Evolutionary conservation across 805 yeast genomes (phyloP), one percentile per base, ranked within the genome.

Genomic region (Lipomyces sp.): DNA sequence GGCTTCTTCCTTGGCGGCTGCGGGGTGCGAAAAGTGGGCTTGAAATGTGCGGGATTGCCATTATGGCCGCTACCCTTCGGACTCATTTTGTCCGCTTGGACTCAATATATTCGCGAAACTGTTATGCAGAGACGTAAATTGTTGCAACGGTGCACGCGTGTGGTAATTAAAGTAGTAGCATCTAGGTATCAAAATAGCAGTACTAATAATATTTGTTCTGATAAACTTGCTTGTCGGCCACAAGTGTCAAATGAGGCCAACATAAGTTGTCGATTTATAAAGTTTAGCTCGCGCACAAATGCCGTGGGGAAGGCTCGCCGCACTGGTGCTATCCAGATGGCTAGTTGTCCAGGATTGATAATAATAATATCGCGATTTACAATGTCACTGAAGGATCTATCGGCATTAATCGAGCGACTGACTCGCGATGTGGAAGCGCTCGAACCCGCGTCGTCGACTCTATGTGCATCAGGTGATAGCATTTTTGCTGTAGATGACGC

Each of bases 301-400:
- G 24, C 1, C 24, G 24, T 24, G 24, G 24, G 24, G 24, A 4
- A 10, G 48, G 18, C 48, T 4, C 8, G 18, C 8, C 2, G 48
- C 24, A 42, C 24, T 24, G 18, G 13, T 11, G 18, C 18, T 15
- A 18, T 42, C 24, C 48, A 15, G 24, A 5, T 42, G 48, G 24
- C 6, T 7, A n/a, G 48, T n/a, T 15, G n/a, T 15, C 29, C 8
- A 11, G 18, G 48, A 42, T 42, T 42, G 18, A 4, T 13, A 24
- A 42, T 5, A 18, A 42, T 42, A 15, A n/a, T 11, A 37, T 37
- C 39, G 39, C 48, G 48, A 42, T 42, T 10, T 5, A 42, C 35
- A 30, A 65, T 65, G 69, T 59, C 69, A n/a, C 29, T 65, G 13
- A 54, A 53, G 35, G 69, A 62, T 8, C 45, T 65, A 7, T 42